phyloP scores from a whole-genome alignment of 2,329 filamentous ascomycete species.

The Harringtonia aguacate region DNA sequence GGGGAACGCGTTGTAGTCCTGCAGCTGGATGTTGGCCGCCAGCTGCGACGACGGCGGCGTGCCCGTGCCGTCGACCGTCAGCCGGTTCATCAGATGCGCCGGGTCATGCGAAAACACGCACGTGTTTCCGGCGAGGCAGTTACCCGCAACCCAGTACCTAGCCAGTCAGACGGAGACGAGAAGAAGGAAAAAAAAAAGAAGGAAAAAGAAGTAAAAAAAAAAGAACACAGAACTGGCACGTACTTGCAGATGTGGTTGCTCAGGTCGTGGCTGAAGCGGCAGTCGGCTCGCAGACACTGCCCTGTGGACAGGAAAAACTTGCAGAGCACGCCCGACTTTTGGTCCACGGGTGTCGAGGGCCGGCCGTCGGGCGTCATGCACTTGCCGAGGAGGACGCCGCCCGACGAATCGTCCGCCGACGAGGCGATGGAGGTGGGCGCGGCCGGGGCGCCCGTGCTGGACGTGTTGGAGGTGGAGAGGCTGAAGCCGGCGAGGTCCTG shows the following conservation, averaged over 20 bases:
- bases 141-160: constrained; percentile 93
- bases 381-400: constrained; percentile 74
- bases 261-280: constrained; percentile 91
- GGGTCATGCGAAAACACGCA: constrained; percentile 98
- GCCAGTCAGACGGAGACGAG: neutral
- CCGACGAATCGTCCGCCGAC: constrained; percentile 34
- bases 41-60: constrained; percentile 52
- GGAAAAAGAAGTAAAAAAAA: neutral
- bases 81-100: constrained; percentile 69
- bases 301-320: constrained; percentile 95
- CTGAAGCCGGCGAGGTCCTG: constrained; percentile 14
- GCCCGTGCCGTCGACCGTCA: constrained; percentile 59
- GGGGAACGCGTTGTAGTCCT: constrained; percentile 80
- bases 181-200: neutral
- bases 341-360: constrained; percentile 64
- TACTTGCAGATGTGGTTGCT: constrained; percentile 97
- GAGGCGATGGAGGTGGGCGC: constrained; percentile 13
- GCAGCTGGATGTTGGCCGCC: constrained; percentile 60
- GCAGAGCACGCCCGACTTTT: constrained; percentile 83
- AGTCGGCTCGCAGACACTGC: constrained; percentile 92
- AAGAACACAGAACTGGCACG: constrained; percentile 31
- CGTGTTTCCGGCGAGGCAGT: constrained; percentile 84
- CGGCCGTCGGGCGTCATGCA: constrained; percentile 69
- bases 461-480: constrained; percentile 20
- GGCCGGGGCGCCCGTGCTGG: neutral